phyloP scores from a whole-genome alignment of 805 yeast species.

The Metschnikowia reukaufii region DNA sequence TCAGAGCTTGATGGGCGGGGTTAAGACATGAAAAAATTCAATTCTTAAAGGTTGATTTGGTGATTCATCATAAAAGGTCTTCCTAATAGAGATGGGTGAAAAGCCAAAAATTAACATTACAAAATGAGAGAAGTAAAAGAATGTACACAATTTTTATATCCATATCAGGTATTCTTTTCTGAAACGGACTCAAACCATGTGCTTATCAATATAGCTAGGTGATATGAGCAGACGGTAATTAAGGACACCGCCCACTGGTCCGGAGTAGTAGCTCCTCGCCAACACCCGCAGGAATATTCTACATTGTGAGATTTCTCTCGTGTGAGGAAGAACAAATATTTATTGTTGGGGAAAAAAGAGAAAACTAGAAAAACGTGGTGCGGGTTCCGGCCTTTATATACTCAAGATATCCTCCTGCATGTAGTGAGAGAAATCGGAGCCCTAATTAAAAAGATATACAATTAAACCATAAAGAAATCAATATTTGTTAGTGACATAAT shows the following conservation, averaged over 20 bases:
- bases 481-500: too few relatives aligned
- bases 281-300: constrained; percentile 16
- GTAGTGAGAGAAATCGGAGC: too few relatives aligned
- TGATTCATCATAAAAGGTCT: too few relatives aligned
- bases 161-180: constrained; percentile 31
- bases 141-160: constrained; percentile 50
- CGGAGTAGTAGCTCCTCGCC: constrained; percentile 13
- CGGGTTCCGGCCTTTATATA: constrained; percentile 4
- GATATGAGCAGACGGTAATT: constrained; percentile 16
- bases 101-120: too few relatives aligned
- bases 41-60: too few relatives aligned
- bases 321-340: neutral
- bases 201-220: constrained; percentile 37
- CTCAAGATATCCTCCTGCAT: neutral
- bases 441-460: too few relatives aligned
- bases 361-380: neutral
- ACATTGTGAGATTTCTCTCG: constrained; percentile 4
- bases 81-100: too few relatives aligned
- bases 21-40: too few relatives aligned
- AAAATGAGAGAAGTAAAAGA: constrained; percentile 11
- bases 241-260: constrained; percentile 11
- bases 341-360: constrained; percentile 7
- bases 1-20: too few relatives aligned
- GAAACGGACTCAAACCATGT: constrained; percentile 50
- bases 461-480: too few relatives aligned